phyloP scores from a whole-genome alignment of 1,139 yeast species.

The Blastobotrys aristatus region DNA sequence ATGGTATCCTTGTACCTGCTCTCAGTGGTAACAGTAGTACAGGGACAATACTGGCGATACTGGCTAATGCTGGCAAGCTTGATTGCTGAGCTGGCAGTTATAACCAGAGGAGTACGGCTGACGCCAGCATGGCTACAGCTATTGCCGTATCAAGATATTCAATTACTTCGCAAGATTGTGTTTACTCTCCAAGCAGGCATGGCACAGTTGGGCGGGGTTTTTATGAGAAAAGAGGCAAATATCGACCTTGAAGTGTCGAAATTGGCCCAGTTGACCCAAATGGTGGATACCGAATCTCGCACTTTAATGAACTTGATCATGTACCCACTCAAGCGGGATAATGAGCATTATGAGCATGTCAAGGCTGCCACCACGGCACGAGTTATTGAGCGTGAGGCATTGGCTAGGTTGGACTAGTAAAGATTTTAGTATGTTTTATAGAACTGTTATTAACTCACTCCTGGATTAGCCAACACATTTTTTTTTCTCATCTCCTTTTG shows the following conservation, averaged over 20 bases:
- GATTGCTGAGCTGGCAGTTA: conserved; percentile 3
- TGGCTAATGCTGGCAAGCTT: conserved; percentile 4
- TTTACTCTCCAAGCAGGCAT: conserved; percentile 1
- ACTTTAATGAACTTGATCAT: not conserved
- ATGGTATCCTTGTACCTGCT: not conserved
- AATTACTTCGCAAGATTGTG: conserved; percentile 3
- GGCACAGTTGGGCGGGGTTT: conserved; percentile 4
- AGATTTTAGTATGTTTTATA: too few species aligned
- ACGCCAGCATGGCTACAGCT: not conserved
- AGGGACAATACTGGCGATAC: conserved; percentile 11
- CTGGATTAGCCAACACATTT: too few species aligned
- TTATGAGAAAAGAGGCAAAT: not conserved
- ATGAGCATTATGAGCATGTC: not conserved
- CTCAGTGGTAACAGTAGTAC: not conserved
- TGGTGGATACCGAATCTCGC: not conserved
- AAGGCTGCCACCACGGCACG: not conserved
- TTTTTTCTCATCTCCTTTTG: too few species aligned
- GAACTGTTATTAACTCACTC: too few species aligned
- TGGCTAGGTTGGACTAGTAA: too few species aligned
- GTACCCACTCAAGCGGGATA: not conserved
- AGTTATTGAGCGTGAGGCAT: not conserved
- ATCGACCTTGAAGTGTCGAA: not conserved
- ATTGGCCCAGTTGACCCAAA: not conserved
- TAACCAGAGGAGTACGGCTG: not conserved
- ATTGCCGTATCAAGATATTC: conserved; percentile 12